These are phyloP conservation scores for Trichoderma sp. DNA, from an alignment of 2,329 filamentous ascomycete species.

Conservation along the genomic window DNA sequence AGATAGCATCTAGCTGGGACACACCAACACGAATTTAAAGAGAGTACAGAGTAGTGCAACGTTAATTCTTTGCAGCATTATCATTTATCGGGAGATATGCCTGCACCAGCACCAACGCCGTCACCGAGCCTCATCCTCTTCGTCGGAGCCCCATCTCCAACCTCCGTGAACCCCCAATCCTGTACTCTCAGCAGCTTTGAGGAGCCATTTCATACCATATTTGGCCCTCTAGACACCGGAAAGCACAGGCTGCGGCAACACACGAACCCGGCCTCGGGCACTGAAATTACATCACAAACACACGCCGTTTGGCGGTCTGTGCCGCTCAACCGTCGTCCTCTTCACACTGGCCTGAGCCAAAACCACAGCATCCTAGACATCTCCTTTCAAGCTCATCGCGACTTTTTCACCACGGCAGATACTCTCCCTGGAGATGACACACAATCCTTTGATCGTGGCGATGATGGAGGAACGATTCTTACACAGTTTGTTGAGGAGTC, in stretches of 20 bases:
- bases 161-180: conserved; percentile 31
- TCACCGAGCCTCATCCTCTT: conserved; percentile 39
- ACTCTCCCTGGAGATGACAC: conserved; percentile 33
- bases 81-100: background rate
- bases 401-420: conserved; percentile 52
- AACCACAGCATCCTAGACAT: conserved; percentile 39
- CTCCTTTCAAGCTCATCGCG: conserved; percentile 36
- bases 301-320: conserved; percentile 57
- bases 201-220: conserved; percentile 30
- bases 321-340: conserved; percentile 46
- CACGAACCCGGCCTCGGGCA: background rate
- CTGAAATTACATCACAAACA: conserved; percentile 26
- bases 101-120: background rate
- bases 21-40: background rate
- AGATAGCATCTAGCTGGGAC: background rate
- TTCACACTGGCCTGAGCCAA: conserved; percentile 57
- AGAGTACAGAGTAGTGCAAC: background rate
- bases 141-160: conserved; percentile 38
- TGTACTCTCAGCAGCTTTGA: conserved; percentile 36
- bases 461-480: conserved; percentile 42
- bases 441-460: conserved; percentile 30
- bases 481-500: conserved; percentile 79
- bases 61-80: background rate
- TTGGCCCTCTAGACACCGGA: conserved; percentile 24
- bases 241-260: background rate